These are phyloP conservation scores for Solanum peruvianum DNA, from an alignment of 257 asterid genomes.

Conservation along the genomic window DNA sequence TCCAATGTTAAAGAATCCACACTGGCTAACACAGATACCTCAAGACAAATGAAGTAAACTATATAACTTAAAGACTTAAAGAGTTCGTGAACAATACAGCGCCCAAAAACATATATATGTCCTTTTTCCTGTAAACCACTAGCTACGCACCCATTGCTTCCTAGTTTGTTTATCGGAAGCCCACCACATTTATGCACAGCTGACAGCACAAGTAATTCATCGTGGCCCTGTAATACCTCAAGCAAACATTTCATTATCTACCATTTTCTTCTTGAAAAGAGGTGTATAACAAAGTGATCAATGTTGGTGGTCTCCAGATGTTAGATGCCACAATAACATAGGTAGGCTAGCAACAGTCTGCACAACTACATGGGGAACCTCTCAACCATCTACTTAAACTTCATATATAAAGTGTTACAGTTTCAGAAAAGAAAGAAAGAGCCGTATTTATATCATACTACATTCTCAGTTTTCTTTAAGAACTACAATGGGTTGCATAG, in stretches of 20 bases:
- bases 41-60: background rate
- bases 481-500: background rate
- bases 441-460: background rate
- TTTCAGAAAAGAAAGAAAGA: background rate
- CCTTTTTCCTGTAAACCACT: background rate
- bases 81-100: background rate
- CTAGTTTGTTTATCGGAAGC: background rate
- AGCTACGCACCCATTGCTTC: no score
- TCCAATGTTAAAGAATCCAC: background rate
- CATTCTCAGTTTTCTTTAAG: background rate
- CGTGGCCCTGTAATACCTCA: background rate
- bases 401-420: background rate
- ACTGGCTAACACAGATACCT: background rate
- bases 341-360: background rate
- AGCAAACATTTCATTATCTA: background rate
- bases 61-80: background rate
- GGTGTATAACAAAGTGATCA: background rate
- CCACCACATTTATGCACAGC: background rate
- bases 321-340: background rate
- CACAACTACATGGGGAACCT: background rate
- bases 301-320: background rate
- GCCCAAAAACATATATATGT: background rate
- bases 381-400: background rate
- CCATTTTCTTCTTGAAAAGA: background rate
- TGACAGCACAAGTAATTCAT: background rate